Evolutionary conservation across 257 asterid genomes (phyloP).

Genomic region (Plectranthus barbatus): DNA sequence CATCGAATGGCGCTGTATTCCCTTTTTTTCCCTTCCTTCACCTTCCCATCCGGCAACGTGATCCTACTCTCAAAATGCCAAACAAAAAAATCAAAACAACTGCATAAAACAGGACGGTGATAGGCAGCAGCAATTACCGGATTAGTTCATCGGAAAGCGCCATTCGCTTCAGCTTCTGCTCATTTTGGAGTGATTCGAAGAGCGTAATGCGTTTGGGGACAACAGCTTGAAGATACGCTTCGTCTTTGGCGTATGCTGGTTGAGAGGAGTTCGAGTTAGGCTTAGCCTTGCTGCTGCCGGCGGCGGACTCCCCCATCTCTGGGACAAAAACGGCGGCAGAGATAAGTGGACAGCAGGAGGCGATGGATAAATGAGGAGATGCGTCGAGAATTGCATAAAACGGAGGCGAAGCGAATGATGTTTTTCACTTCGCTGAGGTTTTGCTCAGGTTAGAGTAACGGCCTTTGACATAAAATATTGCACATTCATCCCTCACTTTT

Average conservation of each 20-base stretch:
- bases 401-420: not conserved
- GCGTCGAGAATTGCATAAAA: constrained; percentile 25
- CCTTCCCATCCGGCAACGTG: constrained; percentile 58
- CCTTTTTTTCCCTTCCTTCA: constrained; percentile 87
- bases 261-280: constrained; percentile 24
- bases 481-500: not conserved
- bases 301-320: constrained; percentile 45
- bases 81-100: not conserved
- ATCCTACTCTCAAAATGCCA: constrained; percentile 36
- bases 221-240: constrained; percentile 50
- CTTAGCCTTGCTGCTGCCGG: constrained; percentile 20
- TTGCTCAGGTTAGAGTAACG: not conserved
- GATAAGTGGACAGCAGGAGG: constrained; percentile 6
- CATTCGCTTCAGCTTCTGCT: constrained; percentile 46
- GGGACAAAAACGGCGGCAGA: constrained; percentile 21
- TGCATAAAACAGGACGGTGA: not conserved
- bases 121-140: constrained; percentile 22
- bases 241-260: constrained; percentile 39
- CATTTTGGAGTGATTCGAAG: constrained; percentile 43
- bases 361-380: constrained; percentile 24
- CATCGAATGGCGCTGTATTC: constrained; percentile 75
- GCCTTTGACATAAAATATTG: not conserved
- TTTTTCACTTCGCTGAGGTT: constrained; percentile 9
- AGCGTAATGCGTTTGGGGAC: constrained; percentile 55
- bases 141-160: constrained; percentile 58